Percentiles rank a stretch among this genome's conserved stretches.
phyloP scores from a whole-genome alignment of 148 eudicot genomes.

The Fagopyrum esculentum region DNA sequence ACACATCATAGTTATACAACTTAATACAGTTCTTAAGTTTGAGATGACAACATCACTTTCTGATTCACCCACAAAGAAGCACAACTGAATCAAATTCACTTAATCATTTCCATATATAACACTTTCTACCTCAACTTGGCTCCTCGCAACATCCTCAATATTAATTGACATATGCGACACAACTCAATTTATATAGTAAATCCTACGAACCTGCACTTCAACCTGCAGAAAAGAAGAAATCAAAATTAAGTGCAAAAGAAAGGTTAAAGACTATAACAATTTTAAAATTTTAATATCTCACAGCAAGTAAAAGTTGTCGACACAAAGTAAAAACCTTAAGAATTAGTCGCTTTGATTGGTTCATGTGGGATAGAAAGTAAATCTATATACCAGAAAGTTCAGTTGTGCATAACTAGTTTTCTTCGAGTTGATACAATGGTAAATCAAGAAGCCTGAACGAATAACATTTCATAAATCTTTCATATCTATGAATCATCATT shows the following conservation, averaged over 20 bases:
- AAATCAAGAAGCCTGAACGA: too few species aligned
- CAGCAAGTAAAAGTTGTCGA: not conserved
- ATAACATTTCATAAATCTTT: too few species aligned
- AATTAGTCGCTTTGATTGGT: slow-evolving; percentile 46
- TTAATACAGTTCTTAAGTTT: too few species aligned
- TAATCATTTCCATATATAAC: not conserved
- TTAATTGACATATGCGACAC: slow-evolving; percentile 52
- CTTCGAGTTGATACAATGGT: too few species aligned
- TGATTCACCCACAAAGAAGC: not conserved
- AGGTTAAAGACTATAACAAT: too few species aligned
- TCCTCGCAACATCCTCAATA: slow-evolving; percentile 84
- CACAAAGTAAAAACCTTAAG: slow-evolving; percentile 45
- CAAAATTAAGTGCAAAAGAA: not conserved
- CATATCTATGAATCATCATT: too few species aligned
- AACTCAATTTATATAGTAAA: slow-evolving; percentile 58
- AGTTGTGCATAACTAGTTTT: too few species aligned
- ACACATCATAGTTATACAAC: not conserved
- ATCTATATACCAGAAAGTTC: too few species aligned
- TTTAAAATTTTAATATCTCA: not conserved
- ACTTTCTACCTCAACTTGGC: slow-evolving; percentile 58
- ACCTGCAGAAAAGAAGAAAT: slow-evolving; percentile 34
- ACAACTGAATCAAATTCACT: not conserved
- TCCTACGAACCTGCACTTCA: slow-evolving; percentile 66
- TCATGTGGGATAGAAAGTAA: slow-evolving; percentile 40
- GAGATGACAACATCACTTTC: not conserved